Evolutionary conservation across 176 grass and related monocot species (phyloP).

Genomic region (Phoenix dactylifera): DNA sequence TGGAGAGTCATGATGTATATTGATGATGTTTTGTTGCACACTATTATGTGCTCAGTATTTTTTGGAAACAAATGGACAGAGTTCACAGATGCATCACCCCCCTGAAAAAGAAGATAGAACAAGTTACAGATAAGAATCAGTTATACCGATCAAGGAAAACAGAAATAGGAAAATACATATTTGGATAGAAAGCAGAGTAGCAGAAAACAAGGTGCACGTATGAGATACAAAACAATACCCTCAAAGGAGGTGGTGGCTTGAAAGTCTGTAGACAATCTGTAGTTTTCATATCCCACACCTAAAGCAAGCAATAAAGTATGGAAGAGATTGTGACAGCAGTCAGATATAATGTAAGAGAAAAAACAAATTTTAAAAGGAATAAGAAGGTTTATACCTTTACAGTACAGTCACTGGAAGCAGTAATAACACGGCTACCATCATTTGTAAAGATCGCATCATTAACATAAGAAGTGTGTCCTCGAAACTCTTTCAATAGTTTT

Average conservation of each 20-base stretch:
- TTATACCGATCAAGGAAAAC: background rate
- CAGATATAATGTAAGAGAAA: slow-evolving; percentile 24
- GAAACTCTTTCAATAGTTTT: slow-evolving; percentile 97
- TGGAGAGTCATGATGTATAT: slow-evolving; percentile 96
- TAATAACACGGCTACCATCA: slow-evolving; percentile 85
- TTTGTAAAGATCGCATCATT: slow-evolving; percentile 91
- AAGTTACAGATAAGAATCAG: background rate
- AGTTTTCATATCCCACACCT: slow-evolving; percentile 98
- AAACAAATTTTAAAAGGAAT: slow-evolving; percentile 9
- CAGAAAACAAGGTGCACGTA: background rate
- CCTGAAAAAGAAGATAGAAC: slow-evolving; percentile 31
- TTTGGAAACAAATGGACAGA: slow-evolving; percentile 88
- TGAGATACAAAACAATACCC: slow-evolving; percentile 39
- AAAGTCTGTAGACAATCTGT: slow-evolving; percentile 96
- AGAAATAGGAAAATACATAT: background rate
- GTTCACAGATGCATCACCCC: slow-evolving; percentile 89
- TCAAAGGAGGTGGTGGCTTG: slow-evolving; percentile 90
- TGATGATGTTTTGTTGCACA: slow-evolving; percentile 87
- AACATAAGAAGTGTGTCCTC: slow-evolving; percentile 83
- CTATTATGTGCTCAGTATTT: slow-evolving; percentile 92
- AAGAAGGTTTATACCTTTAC: slow-evolving; percentile 64
- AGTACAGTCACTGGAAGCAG: slow-evolving; percentile 92
- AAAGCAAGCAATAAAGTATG: slow-evolving; percentile 27
- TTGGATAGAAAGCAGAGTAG: slow-evolving; percentile 13
- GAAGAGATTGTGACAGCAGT: slow-evolving; percentile 12